Evolutionary conservation across 176 grass and related monocot genomes (phyloP).

Genomic region (Lolium rigidum): DNA sequence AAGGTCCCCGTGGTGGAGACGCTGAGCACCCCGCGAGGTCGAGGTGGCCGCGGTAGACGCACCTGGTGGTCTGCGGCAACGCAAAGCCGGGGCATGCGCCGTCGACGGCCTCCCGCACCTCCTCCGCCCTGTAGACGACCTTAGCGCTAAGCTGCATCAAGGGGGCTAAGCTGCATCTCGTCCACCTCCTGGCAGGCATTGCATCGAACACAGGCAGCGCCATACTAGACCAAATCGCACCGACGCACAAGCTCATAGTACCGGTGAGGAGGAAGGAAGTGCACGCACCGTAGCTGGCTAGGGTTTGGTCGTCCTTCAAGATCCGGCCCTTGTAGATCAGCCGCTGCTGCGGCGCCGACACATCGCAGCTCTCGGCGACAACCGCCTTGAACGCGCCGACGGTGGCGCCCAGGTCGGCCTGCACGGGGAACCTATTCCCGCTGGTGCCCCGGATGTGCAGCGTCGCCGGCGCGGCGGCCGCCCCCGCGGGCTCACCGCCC

Average conservation of each 20-base stretch:
- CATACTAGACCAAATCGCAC: neutral
- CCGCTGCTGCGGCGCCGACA: constrained; percentile 62
- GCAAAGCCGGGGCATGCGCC: constrained; percentile 78
- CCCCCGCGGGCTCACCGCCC: constrained; percentile 14
- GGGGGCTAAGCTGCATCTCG: neutral
- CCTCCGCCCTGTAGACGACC: constrained; percentile 70
- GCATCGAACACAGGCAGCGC: neutral
- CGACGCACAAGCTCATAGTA: neutral
- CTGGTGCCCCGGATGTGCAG: constrained; percentile 67
- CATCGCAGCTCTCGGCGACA: constrained; percentile 64
- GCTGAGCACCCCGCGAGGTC: constrained; percentile 68
- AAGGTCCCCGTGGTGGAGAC: constrained; percentile 71
- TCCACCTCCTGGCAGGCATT: constrained; percentile 31
- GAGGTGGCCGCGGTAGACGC: constrained; percentile 73
- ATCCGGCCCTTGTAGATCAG: constrained; percentile 82
- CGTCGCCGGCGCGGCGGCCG: constrained; percentile 28
- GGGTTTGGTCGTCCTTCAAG: constrained; percentile 75
- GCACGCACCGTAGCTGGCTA: constrained; percentile 61
- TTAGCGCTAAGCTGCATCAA: neutral
- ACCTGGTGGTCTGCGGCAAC: constrained; percentile 54
- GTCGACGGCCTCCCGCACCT: constrained; percentile 60
- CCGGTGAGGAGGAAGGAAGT: too few species aligned
- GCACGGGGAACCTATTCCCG: constrained; percentile 64
- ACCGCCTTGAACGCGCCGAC: constrained; percentile 58
- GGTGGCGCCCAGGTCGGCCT: constrained; percentile 49